Conservation (phyloP, 1,284 basidiomycete species). For the Athelia psychrophila region DNA sequence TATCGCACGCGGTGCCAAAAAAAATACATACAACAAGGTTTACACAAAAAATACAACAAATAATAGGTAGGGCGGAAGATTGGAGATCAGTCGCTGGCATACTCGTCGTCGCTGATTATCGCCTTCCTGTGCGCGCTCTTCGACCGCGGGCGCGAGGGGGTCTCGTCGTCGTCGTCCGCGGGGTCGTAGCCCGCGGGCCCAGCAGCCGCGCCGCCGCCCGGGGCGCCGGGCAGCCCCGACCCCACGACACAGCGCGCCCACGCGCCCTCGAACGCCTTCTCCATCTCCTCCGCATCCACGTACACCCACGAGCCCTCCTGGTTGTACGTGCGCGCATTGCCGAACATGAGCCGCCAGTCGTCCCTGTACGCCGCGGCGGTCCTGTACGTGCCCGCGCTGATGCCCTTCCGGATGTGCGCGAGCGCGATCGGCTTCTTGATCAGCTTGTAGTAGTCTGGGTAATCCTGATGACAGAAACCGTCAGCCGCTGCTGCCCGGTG, state of each 20-base stretch:
- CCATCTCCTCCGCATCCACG: slow-evolving; percentile 90
- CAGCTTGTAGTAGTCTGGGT: slow-evolving; percentile 88
- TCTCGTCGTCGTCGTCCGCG: slow-evolving; percentile 74
- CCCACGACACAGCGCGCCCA: slow-evolving; percentile 59
- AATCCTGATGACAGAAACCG: slow-evolving; percentile 57
- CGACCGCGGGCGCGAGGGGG: slow-evolving; percentile 41
- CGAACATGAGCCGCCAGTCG: slow-evolving; percentile 90
- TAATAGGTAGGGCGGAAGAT: too few species aligned
- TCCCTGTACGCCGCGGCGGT: slow-evolving; percentile 70
- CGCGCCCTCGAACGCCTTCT: slow-evolving; percentile 74
- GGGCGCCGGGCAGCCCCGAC: slow-evolving; percentile 73
- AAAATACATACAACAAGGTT: too few species aligned
- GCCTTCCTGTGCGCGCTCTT: slow-evolving; percentile 59
- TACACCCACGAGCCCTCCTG: slow-evolving; percentile 91
- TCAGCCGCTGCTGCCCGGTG: slow-evolving; percentile 9
- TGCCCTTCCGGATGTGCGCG: slow-evolving; percentile 83
- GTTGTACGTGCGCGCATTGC: slow-evolving; percentile 91
- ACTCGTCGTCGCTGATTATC: slow-evolving; percentile 61
- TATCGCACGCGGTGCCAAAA: too few species aligned
- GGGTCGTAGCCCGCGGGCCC: slow-evolving; percentile 58
- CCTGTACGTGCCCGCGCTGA: slow-evolving; percentile 74
- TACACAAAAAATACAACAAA: too few species aligned
- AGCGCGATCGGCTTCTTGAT: slow-evolving; percentile 85
- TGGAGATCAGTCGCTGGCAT: neutral
- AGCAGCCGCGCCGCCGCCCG: slow-evolving; percentile 34